Evolutionary conservation across 2,329 filamentous ascomycete species (phyloP).

Genomic region (Fusarium brevicatenulatum): DNA sequence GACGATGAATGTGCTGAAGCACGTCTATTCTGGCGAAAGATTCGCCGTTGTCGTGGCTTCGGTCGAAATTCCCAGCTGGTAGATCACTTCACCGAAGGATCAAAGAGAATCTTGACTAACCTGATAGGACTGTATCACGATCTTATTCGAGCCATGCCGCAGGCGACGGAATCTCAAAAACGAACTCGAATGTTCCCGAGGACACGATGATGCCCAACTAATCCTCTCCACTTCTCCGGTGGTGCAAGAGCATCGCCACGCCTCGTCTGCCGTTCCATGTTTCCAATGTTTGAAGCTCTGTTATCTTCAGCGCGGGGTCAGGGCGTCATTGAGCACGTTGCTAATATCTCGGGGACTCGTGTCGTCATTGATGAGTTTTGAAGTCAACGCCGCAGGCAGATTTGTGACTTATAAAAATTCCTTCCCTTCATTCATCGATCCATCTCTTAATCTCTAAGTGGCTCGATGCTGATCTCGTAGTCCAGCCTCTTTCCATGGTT

Average conservation of each 20-base stretch:
- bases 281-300: conserved; percentile 46
- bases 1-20: background rate
- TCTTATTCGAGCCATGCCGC: background rate
- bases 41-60: background rate
- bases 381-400: conserved; percentile 48
- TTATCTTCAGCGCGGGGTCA: conserved; percentile 43
- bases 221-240: conserved; percentile 30
- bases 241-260: conserved; percentile 42
- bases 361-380: conserved; percentile 40
- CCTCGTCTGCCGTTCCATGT: conserved; percentile 47
- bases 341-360: conserved; percentile 32
- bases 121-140: background rate
- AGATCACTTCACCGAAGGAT: background rate
- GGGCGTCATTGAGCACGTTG: conserved; percentile 43
- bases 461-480: conserved; percentile 25
- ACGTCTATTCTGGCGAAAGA: background rate
- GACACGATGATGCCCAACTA: conserved; percentile 36
- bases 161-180: conserved; percentile 15
- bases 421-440: background rate
- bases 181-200: conserved; percentile 39
- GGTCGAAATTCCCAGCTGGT: background rate
- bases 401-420: conserved; percentile 28
- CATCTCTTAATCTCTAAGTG: background rate
- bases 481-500: conserved; percentile 10
- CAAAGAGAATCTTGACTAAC: background rate